These are phyloP conservation scores for Neurospora sp. DNA, from an alignment of 495 filamentous ascomycete genomes.

Conservation along the genomic window DNA sequence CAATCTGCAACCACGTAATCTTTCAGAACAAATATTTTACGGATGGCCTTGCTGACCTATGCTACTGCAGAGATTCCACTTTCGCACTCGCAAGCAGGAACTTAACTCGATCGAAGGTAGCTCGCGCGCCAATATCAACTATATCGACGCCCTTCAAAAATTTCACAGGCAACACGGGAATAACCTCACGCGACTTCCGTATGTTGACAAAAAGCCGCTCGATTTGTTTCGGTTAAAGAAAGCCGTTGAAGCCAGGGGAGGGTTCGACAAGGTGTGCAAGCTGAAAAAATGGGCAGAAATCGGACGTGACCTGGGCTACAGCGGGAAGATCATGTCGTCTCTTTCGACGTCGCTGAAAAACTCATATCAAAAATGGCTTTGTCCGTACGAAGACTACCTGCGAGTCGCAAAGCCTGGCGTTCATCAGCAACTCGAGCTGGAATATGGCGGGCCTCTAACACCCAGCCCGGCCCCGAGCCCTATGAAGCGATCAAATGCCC, in stretches of 20 bases:
- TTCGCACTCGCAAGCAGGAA: constrained; percentile 92
- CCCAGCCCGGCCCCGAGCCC: constrained; percentile 85
- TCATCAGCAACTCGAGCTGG: constrained; percentile 84
- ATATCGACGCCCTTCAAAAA: constrained; percentile 88
- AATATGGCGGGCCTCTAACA: constrained; percentile 87
- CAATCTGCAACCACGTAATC: background rate
- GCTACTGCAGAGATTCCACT: constrained; percentile 75
- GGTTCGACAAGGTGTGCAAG: constrained; percentile 94
- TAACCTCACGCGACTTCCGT: constrained; percentile 86
- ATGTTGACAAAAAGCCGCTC: constrained; percentile 94
- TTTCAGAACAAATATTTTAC: background rate
- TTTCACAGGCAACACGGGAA: constrained; percentile 96
- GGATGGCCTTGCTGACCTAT: constrained; percentile 5
- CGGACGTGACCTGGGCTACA: constrained; percentile 92
- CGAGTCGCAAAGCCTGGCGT: constrained; percentile 90
- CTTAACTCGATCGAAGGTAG: constrained; percentile 98
- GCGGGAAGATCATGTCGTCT: constrained; percentile 99
- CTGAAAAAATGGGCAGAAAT: constrained; percentile 99
- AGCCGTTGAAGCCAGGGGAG: constrained; percentile 84
- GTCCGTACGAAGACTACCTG: constrained; percentile 94
- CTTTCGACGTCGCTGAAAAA: constrained; percentile 97
- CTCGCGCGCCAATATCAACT: constrained; percentile 89
- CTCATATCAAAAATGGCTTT: constrained; percentile 91
- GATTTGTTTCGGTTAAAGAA: constrained; percentile 96
- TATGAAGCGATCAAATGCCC: constrained; percentile 62